phyloP scores from a whole-genome alignment of 2,329 filamentous ascomycete genomes.

The Fusarium sp. region DNA sequence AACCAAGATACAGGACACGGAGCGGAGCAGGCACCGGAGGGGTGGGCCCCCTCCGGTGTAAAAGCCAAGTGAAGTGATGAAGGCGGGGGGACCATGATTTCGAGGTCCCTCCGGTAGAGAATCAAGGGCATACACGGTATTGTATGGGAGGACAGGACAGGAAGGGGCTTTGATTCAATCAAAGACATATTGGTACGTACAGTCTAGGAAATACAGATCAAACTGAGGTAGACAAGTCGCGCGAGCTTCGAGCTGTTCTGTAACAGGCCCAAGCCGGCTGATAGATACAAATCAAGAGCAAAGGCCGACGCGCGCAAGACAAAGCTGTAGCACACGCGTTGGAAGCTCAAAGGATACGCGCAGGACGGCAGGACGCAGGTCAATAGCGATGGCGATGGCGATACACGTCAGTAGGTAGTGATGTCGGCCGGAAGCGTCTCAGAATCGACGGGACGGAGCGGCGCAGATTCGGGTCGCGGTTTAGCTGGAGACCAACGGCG shows the following conservation, averaged over 20 bases:
- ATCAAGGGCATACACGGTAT: not conserved
- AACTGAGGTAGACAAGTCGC: conserved; percentile 29
- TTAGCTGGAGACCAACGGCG: conserved; percentile 19
- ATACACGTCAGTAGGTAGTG: not conserved
- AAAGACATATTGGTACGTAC: conserved; percentile 20
- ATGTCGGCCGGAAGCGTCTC: conserved; percentile 29
- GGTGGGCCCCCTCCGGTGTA: conserved; percentile 31
- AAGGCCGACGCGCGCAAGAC: conserved; percentile 26
- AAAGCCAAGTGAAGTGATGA: conserved; percentile 13
- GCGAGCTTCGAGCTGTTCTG: conserved; percentile 27
- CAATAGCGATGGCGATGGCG: conserved; percentile 2
- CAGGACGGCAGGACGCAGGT: conserved; percentile 23
- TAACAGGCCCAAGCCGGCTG: conserved; percentile 19
- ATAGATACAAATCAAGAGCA: conserved; percentile 26
- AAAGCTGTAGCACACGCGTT: conserved; percentile 34
- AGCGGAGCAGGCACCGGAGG: conserved; percentile 34
- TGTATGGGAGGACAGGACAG: not conserved
- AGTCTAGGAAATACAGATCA: conserved; percentile 20
- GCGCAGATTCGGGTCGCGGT: conserved; percentile 34
- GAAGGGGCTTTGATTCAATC: conserved; percentile 5
- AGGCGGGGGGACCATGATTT: conserved; percentile 21
- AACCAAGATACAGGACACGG: conserved; percentile 14
- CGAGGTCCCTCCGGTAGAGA: conserved; percentile 12
- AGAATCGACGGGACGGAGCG: conserved; percentile 37
- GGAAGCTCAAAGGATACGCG: conserved; percentile 21